phyloP scores from a whole-genome alignment of 2,329 filamentous ascomycete species.

The Nigrograna mackinnonii region DNA sequence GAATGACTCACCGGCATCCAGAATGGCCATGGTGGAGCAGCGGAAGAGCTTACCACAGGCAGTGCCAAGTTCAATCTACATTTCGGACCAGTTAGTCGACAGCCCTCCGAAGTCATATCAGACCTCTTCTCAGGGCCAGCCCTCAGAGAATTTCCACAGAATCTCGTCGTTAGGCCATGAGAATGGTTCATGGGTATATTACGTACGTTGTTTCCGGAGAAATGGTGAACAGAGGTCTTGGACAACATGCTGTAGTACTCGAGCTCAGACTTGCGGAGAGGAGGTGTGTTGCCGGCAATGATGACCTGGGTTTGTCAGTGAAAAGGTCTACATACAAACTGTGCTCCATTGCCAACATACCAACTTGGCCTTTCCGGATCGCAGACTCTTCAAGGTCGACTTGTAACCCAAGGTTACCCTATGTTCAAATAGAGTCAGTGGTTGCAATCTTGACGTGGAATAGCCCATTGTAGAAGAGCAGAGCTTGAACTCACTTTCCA shows the following conservation, averaged over 20 bases:
- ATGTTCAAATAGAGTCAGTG: slow-evolving; percentile 9
- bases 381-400: slow-evolving; percentile 83
- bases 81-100: slow-evolving; percentile 59
- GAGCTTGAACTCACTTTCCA: slow-evolving; percentile 54
- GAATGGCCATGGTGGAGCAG: slow-evolving; percentile 94
- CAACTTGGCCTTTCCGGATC: slow-evolving; percentile 97
- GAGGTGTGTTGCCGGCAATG: slow-evolving; percentile 93
- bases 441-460: too few relatives aligned
- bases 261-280: slow-evolving; percentile 95
- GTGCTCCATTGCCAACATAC: too few relatives aligned
- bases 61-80: slow-evolving; percentile 95
- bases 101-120: slow-evolving; percentile 84
- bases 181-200: slow-evolving; percentile 25
- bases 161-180: slow-evolving; percentile 44
- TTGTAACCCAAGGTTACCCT: slow-evolving; percentile 88
- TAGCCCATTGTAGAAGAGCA: slow-evolving; percentile 8
- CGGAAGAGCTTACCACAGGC: slow-evolving; percentile 99
- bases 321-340: too few relatives aligned
- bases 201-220: slow-evolving; percentile 98
- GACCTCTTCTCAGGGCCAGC: slow-evolving; percentile 91
- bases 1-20: slow-evolving; percentile 95
- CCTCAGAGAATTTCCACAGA: slow-evolving; percentile 41
- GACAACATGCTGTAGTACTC: slow-evolving; percentile 63
- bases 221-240: slow-evolving; percentile 94
- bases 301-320: slow-evolving; percentile 56